phyloP scores from a whole-genome alignment of 179 eudicot species.

The Nepenthes alata region DNA sequence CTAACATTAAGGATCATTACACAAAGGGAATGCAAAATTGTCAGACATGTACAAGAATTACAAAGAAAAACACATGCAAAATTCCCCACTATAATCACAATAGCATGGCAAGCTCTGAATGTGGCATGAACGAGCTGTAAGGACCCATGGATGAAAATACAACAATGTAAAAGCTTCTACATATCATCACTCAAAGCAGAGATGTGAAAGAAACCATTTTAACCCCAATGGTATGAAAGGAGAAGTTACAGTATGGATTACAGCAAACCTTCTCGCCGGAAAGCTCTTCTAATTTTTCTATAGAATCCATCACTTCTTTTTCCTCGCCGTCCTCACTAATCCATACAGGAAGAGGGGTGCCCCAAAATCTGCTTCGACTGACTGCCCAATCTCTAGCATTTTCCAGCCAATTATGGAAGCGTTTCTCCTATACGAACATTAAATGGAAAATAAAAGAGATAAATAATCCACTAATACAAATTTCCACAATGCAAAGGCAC shows the following conservation, averaged over 20 bases:
- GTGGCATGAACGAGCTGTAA: not conserved
- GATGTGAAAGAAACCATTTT: too few relatives aligned
- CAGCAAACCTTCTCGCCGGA: slow-evolving; percentile 64
- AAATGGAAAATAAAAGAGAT: not conserved
- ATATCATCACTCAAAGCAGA: too few relatives aligned
- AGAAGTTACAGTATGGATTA: not conserved
- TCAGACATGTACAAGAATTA: too few relatives aligned
- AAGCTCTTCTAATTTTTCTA: slow-evolving; percentile 65
- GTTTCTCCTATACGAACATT: slow-evolving; percentile 52
- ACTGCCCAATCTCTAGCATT: slow-evolving; percentile 99
- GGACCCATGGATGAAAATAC: not conserved
- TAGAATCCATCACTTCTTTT: slow-evolving; percentile 57
- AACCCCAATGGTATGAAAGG: not conserved
- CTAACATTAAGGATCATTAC: too few relatives aligned
- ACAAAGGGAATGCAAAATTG: too few relatives aligned
- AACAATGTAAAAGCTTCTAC: not conserved
- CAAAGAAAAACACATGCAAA: too few relatives aligned
- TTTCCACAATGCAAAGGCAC: too few relatives aligned
- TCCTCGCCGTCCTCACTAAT: slow-evolving; percentile 81
- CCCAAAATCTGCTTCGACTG: slow-evolving; percentile 98
- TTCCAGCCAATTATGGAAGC: slow-evolving; percentile 97
- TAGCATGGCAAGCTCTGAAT: too few relatives aligned
- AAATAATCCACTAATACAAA: not conserved
- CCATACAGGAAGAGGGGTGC: slow-evolving; percentile 98
- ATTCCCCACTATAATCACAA: too few relatives aligned